Percentiles rank a stretch among this genome's conserved stretches.
These are phyloP conservation scores for Penicillium glabrum DNA, from an alignment of 2,329 filamentous ascomycete species.

Conservation along the genomic window DNA sequence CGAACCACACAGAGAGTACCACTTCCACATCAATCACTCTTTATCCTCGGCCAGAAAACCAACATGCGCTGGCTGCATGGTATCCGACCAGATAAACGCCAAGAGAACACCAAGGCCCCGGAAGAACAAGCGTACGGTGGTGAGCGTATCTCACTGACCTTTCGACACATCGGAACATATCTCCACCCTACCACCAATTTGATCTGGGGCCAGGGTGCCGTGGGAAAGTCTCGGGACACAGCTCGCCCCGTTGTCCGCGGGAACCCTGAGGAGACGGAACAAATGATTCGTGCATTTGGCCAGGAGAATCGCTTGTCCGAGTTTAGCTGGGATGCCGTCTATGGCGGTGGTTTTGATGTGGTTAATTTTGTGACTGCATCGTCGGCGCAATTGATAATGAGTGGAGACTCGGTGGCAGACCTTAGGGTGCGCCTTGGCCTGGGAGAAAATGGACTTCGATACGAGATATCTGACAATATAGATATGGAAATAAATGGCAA, in stretches of 20 bases:
- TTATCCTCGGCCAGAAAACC: conserved; percentile 74
- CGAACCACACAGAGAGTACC: conserved; percentile 66
- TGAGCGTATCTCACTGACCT: conserved; percentile 86
- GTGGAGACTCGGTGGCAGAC: conserved; percentile 35
- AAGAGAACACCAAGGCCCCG: conserved; percentile 62
- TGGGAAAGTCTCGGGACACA: conserved; percentile 60
- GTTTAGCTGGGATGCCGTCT: conserved; percentile 72
- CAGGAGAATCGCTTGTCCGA: conserved; percentile 73
- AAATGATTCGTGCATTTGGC: conserved; percentile 76
- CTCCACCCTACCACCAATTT: conserved; percentile 60
- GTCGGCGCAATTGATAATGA: conserved; percentile 32
- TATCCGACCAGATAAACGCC: conserved; percentile 85
- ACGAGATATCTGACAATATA: conserved; percentile 13
- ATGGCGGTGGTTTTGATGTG: conserved; percentile 83
- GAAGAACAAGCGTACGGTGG: conserved; percentile 72
- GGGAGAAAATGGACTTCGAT: conserved; percentile 41
- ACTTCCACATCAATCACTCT: conserved; percentile 86
- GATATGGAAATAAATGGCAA: conserved; percentile 11
- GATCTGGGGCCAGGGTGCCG: conserved; percentile 94
- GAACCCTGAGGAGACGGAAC: conserved; percentile 60
- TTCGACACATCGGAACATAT: conserved; percentile 85
- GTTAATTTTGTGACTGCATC: conserved; percentile 47
- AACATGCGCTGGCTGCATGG: conserved; percentile 88
- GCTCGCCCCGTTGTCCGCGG: conserved; percentile 70
- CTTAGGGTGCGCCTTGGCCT: conserved; percentile 39